Conservation (phyloP, 1,284 basidiomycete genomes). For the Apiotrichum mycotoxinovorans region DNA sequence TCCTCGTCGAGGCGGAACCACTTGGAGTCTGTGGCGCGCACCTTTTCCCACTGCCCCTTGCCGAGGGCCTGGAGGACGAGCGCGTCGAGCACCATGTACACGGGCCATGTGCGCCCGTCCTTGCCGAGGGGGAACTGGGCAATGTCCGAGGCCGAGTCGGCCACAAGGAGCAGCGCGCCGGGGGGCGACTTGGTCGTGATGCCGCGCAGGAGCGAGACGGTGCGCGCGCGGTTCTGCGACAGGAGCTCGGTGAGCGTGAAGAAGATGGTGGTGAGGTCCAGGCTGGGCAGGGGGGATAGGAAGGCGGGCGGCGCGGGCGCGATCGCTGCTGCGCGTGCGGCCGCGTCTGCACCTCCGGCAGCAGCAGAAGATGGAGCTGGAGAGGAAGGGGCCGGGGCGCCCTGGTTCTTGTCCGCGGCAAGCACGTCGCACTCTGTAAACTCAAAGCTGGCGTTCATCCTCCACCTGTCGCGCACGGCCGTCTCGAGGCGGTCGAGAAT, state of each 20-base stretch:
- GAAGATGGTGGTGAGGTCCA: constrained; percentile 48
- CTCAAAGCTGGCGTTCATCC: constrained; percentile 19
- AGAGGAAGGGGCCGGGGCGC: too few relatives aligned
- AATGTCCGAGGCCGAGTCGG: constrained; percentile 48
- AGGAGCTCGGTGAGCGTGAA: constrained; percentile 53
- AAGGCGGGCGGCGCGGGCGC: background rate
- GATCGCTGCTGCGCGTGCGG: too few relatives aligned
- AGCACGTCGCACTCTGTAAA: constrained; percentile 43
- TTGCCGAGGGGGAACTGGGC: constrained; percentile 39
- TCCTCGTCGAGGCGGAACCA: constrained; percentile 49
- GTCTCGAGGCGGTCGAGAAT: constrained; percentile 32
- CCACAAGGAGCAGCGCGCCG: constrained; percentile 50
- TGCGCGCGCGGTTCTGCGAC: constrained; percentile 44
- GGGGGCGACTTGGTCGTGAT: constrained; percentile 39
- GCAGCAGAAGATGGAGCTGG: background rate
- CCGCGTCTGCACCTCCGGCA: too few relatives aligned
- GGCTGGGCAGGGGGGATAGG: constrained; percentile 17
- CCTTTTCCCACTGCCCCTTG: constrained; percentile 32
- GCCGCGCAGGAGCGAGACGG: constrained; percentile 44
- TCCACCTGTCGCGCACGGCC: constrained; percentile 29
- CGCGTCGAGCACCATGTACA: constrained; percentile 42
- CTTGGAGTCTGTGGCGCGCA: constrained; percentile 39
- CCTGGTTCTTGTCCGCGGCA: background rate
- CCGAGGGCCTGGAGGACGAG: constrained; percentile 18
- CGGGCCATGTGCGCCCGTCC: constrained; percentile 41